These are phyloP conservation scores for Xylaria sp. DNA, from an alignment of 2,329 filamentous ascomycete species.

Conservation along the genomic window DNA sequence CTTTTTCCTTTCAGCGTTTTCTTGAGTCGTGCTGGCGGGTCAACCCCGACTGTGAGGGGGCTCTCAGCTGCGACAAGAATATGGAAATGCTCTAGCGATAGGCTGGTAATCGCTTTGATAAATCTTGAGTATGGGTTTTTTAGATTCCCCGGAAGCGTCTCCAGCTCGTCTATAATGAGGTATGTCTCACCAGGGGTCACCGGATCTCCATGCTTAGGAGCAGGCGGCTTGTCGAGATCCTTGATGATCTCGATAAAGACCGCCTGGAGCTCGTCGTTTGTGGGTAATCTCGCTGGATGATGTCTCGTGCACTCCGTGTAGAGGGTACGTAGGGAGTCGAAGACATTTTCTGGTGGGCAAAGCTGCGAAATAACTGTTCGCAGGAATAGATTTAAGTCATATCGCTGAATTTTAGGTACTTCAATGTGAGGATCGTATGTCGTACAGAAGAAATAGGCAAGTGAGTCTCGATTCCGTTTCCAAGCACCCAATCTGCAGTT, in stretches of 20 bases:
- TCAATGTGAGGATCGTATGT: slow-evolving; percentile 18
- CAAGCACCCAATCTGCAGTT: slow-evolving; percentile 8
- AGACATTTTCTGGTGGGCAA: slow-evolving; percentile 25
- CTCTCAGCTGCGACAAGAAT: slow-evolving; percentile 21
- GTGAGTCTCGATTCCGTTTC: slow-evolving; percentile 28
- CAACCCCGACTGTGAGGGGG: slow-evolving; percentile 1
- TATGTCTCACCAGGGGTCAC: slow-evolving; percentile 33
- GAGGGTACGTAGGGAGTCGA: slow-evolving; percentile 19
- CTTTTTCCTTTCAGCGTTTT: background rate
- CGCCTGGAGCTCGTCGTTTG: slow-evolving; percentile 22
- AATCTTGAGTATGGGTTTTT: slow-evolving; percentile 24
- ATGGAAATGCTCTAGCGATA: slow-evolving; percentile 24
- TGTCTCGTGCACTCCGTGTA: slow-evolving; percentile 29
- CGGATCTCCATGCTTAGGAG: background rate
- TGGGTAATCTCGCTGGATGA: slow-evolving; percentile 29
- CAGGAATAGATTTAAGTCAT: slow-evolving; percentile 30
- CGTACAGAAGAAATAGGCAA: slow-evolving; percentile 37
- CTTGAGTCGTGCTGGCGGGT: background rate
- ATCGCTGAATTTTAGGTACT: background rate
- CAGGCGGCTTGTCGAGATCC: background rate
- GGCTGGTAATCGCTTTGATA: slow-evolving; percentile 13
- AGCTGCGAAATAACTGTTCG: slow-evolving; percentile 36
- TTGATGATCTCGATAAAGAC: slow-evolving; percentile 25
- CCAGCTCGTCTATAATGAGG: slow-evolving; percentile 33
- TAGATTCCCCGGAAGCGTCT: slow-evolving; percentile 10